phyloP scores from a whole-genome alignment of 1,284 basidiomycete genomes.

The Boletellus deceptivus region DNA sequence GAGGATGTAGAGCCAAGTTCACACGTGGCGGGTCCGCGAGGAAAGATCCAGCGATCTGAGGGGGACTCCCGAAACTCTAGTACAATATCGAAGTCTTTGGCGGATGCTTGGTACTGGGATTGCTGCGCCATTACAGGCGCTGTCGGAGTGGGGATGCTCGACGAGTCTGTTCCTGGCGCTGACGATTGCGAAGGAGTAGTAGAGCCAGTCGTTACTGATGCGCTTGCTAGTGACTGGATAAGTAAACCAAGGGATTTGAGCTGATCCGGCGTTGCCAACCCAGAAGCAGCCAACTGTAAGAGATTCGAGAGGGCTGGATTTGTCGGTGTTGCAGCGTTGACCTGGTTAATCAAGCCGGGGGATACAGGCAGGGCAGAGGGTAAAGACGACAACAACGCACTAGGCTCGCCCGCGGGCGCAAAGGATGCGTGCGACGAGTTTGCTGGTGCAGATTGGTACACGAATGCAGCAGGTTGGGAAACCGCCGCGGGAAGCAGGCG shows the following conservation, averaged over 20 bases:
- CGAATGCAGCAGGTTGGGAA: conserved; percentile 26
- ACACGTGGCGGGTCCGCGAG: conserved; percentile 53
- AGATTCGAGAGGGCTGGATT: conserved; percentile 64
- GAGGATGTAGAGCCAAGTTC: conserved; percentile 34
- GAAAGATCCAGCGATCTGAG: conserved; percentile 61
- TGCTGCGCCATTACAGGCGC: conserved; percentile 15
- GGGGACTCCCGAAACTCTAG: conserved; percentile 65
- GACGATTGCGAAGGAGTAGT: conserved; percentile 11
- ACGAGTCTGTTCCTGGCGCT: conserved; percentile 9
- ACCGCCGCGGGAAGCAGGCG: conserved; percentile 18
- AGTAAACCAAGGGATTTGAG: conserved; percentile 61
- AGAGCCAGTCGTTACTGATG: conserved; percentile 15
- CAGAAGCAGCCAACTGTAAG: conserved; percentile 57
- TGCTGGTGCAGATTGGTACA: conserved; percentile 22
- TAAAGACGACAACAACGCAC: conserved; percentile 41
- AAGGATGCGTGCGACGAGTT: conserved; percentile 17
- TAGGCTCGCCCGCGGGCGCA: conserved; percentile 24
- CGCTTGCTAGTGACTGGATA: conserved; percentile 52
- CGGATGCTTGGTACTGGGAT: conserved; percentile 26
- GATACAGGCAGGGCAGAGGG: conserved; percentile 47
- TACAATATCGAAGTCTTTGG: conserved; percentile 62
- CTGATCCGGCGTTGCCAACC: conserved; percentile 58
- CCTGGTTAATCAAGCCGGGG: conserved; percentile 54
- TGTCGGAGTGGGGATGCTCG: conserved; percentile 14
- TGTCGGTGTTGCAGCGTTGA: conserved; percentile 61